phyloP scores from a whole-genome alignment of 768 basidiomycete genomes.

The Psilocybe cyanescens region DNA sequence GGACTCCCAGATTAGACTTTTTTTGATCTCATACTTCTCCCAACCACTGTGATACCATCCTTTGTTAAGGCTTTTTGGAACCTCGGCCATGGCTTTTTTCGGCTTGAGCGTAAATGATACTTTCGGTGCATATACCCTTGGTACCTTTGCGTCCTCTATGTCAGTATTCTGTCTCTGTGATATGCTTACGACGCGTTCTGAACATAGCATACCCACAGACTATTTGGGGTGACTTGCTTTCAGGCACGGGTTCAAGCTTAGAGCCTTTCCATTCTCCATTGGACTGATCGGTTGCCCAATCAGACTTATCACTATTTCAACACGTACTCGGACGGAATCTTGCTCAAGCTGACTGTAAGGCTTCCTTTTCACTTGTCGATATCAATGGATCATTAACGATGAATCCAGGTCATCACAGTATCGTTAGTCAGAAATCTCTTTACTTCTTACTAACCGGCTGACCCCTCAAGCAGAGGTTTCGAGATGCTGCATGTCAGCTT shows the following conservation, averaged over 20 bases:
- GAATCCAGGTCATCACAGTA: slow-evolving; percentile 1
- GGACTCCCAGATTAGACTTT: background rate
- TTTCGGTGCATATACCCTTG: slow-evolving; percentile 7
- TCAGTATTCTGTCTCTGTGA: background rate
- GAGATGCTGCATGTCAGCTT: slow-evolving; percentile 5
- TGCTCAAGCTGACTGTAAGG: slow-evolving; percentile 1
- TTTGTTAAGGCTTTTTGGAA: background rate
- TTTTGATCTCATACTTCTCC: background rate
- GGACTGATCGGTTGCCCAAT: background rate
- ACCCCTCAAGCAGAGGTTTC: background rate
- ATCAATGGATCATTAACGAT: background rate
- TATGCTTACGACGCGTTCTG: background rate
- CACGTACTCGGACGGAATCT: slow-evolving; percentile 1
- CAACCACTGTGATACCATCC: background rate
- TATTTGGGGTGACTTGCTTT: slow-evolving; percentile 9
- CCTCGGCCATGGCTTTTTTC: background rate
- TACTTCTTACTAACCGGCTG: background rate
- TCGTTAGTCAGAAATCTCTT: background rate
- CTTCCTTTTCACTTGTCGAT: background rate
- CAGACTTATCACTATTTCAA: slow-evolving; percentile 9
- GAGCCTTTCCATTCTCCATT: background rate
- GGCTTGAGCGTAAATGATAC: slow-evolving; percentile 1
- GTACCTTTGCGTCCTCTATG: slow-evolving; percentile 5
- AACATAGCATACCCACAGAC: background rate
- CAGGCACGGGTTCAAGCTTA: background rate